These are phyloP conservation scores for Apophysomyces variabilis DNA, from an alignment of 371 early-diverging fungal genomes.

Conservation along the genomic window DNA sequence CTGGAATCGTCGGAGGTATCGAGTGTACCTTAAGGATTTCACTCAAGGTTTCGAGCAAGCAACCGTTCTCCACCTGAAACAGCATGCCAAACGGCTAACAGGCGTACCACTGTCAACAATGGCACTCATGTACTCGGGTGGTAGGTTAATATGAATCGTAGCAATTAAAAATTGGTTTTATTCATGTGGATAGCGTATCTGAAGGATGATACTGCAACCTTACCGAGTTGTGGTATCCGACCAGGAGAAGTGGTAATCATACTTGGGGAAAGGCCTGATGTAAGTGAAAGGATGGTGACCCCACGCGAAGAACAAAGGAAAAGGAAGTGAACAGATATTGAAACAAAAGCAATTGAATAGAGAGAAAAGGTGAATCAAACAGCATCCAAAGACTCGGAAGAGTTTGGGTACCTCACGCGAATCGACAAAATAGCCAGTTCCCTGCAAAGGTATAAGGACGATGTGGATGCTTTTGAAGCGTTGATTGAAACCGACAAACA, in stretches of 20 bases:
- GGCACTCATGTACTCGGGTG: constrained; percentile 12
- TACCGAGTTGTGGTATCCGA: constrained; percentile 17
- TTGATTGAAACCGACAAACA: not conserved
- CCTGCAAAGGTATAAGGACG: not conserved
- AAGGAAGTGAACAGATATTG: not conserved
- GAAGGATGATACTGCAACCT: constrained; percentile 17
- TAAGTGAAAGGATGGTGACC: not conserved
- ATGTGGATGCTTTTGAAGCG: constrained; percentile 1
- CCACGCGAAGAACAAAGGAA: not conserved
- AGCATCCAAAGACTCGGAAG: constrained; percentile 16
- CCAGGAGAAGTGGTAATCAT: not conserved
- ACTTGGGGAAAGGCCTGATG: constrained; percentile 11
- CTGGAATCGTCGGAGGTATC: constrained; percentile 1
- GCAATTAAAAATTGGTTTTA: not conserved
- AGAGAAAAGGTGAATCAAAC: not conserved
- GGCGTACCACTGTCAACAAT: constrained; percentile 16
- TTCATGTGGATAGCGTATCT: constrained; percentile 12
- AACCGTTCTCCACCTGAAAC: constrained; percentile 10
- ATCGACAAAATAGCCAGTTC: constrained; percentile 4
- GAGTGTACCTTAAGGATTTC: constrained; percentile 12
- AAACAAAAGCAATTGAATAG: not conserved
- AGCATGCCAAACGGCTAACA: constrained; percentile 7
- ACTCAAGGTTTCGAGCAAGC: constrained; percentile 8
- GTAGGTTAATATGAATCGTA: not conserved
- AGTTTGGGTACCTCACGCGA: constrained; percentile 6